phyloP scores from a whole-genome alignment of 2,329 filamentous ascomycete species.

The Trichoderma citrinoviride region DNA sequence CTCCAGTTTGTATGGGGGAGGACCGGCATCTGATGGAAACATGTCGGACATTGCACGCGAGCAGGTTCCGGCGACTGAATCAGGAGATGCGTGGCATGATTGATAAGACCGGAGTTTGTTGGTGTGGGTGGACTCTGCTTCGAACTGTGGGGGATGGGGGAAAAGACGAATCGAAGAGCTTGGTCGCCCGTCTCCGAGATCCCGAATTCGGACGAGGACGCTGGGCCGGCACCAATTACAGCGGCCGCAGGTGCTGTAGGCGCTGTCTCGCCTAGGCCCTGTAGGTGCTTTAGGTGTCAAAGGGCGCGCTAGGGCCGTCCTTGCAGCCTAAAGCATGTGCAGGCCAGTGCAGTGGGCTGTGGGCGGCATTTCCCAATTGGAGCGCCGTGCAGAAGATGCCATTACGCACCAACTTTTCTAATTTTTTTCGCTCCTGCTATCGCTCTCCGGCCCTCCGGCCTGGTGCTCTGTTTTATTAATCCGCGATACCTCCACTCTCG shows the following conservation, averaged over 20 bases:
- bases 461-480: constrained; percentile 12
- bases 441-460: constrained; percentile 13
- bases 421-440: constrained; percentile 4
- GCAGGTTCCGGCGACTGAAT: not conserved
- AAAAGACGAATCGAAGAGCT: not conserved
- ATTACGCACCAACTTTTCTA: constrained; percentile 13
- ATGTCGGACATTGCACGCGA: not conserved
- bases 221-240: not conserved
- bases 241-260: not conserved
- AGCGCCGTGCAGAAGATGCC: not conserved
- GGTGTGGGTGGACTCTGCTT: constrained; percentile 2
- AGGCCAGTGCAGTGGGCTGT: not conserved
- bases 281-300: not conserved
- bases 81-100: constrained; percentile 20
- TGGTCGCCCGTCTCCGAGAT: constrained; percentile 12
- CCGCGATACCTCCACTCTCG: constrained; percentile 14
- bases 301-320: not conserved
- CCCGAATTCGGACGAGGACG: constrained; percentile 16
- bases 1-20: no score
- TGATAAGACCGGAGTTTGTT: not conserved
- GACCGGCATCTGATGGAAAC: not conserved
- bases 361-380: constrained; percentile 13
- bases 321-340: constrained; percentile 7
- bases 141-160: no score
- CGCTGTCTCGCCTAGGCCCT: not conserved